Conservation (phyloP, 495 filamentous ascomycete genomes). For the Penicillium taxi region DNA sequence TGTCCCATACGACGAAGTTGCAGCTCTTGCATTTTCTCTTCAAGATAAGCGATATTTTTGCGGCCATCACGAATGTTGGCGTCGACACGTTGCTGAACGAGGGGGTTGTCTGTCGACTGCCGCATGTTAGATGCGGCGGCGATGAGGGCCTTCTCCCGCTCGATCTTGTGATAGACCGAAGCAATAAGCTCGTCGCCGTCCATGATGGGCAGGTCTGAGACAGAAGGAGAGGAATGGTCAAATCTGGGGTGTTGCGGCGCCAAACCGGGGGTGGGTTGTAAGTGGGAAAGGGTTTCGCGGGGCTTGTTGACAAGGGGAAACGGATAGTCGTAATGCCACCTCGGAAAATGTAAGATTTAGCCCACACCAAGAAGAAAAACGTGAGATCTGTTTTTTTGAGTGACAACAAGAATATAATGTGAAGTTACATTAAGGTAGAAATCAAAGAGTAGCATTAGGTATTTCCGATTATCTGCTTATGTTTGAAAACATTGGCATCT, state of each 20-base stretch:
- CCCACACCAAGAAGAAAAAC: no score
- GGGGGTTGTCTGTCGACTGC: constrained; percentile 85
- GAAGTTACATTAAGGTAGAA: no score
- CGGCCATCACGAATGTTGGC: constrained; percentile 87
- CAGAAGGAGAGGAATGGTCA: constrained; percentile 5
- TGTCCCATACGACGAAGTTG: constrained; percentile 68
- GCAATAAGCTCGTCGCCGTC: constrained; percentile 67
- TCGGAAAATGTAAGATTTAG: constrained; percentile 28
- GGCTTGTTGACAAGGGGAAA: constrained; percentile 36
- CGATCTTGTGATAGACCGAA: constrained; percentile 94
- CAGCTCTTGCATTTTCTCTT: constrained; percentile 80
- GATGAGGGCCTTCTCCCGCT: constrained; percentile 93
- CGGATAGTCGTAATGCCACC: constrained; percentile 28
- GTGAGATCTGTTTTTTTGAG: no score
- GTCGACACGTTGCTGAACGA: constrained; percentile 80
- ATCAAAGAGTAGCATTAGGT: no score
- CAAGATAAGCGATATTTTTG: constrained; percentile 88
- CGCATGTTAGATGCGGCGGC: constrained; percentile 89
- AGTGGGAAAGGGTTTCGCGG: constrained; percentile 29
- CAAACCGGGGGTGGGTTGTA: constrained; percentile 10
- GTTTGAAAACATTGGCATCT: no score
- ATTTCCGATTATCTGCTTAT: no score
- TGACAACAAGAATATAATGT: no score
- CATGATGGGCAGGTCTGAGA: constrained; percentile 31
- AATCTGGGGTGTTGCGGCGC: constrained; percentile 3